phyloP scores from a whole-genome alignment of 495 filamentous ascomycete genomes.

The Filosporella fistucella region DNA sequence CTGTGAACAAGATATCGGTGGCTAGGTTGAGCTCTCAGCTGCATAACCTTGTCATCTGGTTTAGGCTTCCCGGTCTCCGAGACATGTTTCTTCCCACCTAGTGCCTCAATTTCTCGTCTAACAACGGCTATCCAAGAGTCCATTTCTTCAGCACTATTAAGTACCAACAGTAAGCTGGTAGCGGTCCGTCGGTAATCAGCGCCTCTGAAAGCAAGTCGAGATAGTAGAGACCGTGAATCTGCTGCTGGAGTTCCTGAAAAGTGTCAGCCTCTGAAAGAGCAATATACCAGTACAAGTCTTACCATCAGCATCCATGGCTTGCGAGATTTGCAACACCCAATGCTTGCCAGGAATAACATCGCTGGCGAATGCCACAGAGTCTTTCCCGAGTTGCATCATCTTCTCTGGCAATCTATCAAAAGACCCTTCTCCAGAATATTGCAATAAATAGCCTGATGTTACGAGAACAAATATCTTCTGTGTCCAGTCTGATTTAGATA shows the following conservation, averaged over 20 bases:
- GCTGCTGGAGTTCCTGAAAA: slow-evolving; percentile 45
- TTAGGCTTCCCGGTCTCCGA: slow-evolving; percentile 51
- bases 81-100: slow-evolving; percentile 63
- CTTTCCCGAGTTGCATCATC: slow-evolving; percentile 73
- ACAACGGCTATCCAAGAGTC: slow-evolving; percentile 72
- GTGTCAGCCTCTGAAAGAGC: too few species aligned
- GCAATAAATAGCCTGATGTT: slow-evolving; percentile 78
- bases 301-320: slow-evolving; percentile 61
- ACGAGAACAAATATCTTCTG: slow-evolving; percentile 75
- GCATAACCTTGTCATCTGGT: slow-evolving; percentile 24
- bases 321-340: slow-evolving; percentile 89
- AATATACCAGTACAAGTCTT: too few species aligned
- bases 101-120: slow-evolving; percentile 61
- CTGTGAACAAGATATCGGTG: slow-evolving; percentile 44
- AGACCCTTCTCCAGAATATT: slow-evolving; percentile 78
- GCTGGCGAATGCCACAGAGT: slow-evolving; percentile 89
- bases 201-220: slow-evolving; percentile 65
- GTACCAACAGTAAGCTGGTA: slow-evolving; percentile 71
- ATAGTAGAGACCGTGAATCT: slow-evolving; percentile 58
- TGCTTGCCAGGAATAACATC: slow-evolving; percentile 90
- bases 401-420: slow-evolving; percentile 84
- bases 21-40: slow-evolving; percentile 42
- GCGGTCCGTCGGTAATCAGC: slow-evolving; percentile 49
- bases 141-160: slow-evolving; percentile 79
- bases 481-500: slow-evolving; percentile 68